Conservation (phyloP, 2,329 filamentous ascomycete genomes). For the Sarocladium strictum region DNA sequence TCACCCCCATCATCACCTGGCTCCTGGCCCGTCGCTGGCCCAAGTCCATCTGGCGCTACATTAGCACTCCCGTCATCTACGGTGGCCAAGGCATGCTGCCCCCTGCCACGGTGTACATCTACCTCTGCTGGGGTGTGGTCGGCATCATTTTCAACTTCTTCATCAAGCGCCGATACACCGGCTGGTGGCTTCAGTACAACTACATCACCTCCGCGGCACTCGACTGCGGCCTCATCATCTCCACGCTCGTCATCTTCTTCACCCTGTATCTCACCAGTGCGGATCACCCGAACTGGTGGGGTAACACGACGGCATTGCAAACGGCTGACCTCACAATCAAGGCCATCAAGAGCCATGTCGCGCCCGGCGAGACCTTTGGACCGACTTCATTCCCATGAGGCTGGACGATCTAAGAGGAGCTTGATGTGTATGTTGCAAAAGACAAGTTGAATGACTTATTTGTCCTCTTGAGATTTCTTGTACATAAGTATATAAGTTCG, state of each 20-base stretch:
- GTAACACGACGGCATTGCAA: slow-evolving; percentile 41
- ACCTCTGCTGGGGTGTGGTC: slow-evolving; percentile 63
- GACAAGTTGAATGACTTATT: neutral
- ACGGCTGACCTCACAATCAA: slow-evolving; percentile 39
- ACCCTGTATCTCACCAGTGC: slow-evolving; percentile 55
- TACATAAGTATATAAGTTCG: neutral
- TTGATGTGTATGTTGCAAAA: neutral
- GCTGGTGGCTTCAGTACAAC: slow-evolving; percentile 76
- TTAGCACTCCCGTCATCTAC: slow-evolving; percentile 64
- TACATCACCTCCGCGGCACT: slow-evolving; percentile 68
- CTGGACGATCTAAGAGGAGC: neutral
- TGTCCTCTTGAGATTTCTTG: slow-evolving; percentile 2
- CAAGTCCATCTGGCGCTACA: slow-evolving; percentile 55
- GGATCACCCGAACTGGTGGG: slow-evolving; percentile 55
- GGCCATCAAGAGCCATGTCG: slow-evolving; percentile 37
- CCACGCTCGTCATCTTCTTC: slow-evolving; percentile 65
- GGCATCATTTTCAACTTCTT: slow-evolving; percentile 64
- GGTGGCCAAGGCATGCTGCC: slow-evolving; percentile 59
- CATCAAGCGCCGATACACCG: slow-evolving; percentile 57
- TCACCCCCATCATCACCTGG: slow-evolving; percentile 59
- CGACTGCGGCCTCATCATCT: slow-evolving; percentile 61
- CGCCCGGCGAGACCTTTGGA: slow-evolving; percentile 44
- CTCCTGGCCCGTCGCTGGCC: slow-evolving; percentile 56
- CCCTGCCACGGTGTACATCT: slow-evolving; percentile 65
- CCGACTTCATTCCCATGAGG: slow-evolving; percentile 40